Evolutionary conservation across 2,329 filamentous ascomycete genomes (phyloP).

Genomic region (Colletotrichum sp.): DNA sequence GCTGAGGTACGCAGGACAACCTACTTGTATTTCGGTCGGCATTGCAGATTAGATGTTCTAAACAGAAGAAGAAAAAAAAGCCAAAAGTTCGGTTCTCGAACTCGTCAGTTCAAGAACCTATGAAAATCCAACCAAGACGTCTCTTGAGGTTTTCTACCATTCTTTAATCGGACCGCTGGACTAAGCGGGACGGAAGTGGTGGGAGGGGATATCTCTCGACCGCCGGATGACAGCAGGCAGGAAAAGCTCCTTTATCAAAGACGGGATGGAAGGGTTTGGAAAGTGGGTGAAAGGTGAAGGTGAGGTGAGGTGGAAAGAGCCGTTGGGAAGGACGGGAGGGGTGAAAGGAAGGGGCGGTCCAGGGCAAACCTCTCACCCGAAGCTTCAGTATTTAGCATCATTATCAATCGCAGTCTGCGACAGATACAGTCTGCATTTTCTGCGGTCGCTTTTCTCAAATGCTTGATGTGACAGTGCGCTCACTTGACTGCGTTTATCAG

Average conservation of each 20-base stretch:
- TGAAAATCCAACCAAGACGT: background rate
- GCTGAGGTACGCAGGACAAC: background rate
- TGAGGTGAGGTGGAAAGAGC: background rate
- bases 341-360: background rate
- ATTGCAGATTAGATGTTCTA: rapidly evolving
- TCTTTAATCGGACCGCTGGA: background rate
- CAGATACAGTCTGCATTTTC: background rate
- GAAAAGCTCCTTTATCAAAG: background rate
- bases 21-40: rapidly evolving
- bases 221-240: background rate
- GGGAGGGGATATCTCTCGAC: background rate
- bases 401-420: background rate
- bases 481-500: background rate
- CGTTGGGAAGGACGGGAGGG: background rate
- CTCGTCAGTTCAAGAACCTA: background rate
- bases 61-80: background rate
- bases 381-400: background rate
- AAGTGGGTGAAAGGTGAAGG: background rate
- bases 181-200: background rate
- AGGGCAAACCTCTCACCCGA: background rate
- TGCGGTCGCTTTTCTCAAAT: background rate
- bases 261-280: background rate
- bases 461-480: background rate
- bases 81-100: background rate
- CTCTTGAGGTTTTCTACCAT: background rate